Percentiles rank a stretch among this genome's conserved stretches.
Evolutionary conservation across 1,139 yeast genomes (phyloP).

Genomic region (Scheffersomyces parashehatae): DNA sequence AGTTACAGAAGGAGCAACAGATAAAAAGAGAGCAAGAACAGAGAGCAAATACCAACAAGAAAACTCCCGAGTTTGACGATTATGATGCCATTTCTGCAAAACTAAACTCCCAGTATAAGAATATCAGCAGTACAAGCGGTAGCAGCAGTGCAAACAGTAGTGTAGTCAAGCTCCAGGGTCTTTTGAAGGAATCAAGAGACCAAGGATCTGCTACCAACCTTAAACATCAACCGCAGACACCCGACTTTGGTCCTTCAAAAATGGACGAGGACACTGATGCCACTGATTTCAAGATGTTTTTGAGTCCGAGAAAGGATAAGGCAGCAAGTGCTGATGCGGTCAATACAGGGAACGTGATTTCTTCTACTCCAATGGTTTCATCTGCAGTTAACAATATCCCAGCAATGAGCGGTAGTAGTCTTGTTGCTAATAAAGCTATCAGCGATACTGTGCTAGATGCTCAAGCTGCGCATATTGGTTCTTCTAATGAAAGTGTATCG

Average conservation of each 20-base stretch:
- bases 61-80: slow-evolving; percentile 50
- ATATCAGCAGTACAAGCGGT: slow-evolving; percentile 8
- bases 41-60: slow-evolving; percentile 9
- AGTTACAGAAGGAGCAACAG: slow-evolving; percentile 10
- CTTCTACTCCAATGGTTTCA: background rate
- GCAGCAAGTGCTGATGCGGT: background rate
- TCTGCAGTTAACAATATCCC: background rate
- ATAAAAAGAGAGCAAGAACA: slow-evolving; percentile 7
- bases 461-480: background rate
- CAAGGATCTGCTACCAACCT: background rate
- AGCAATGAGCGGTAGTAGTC: background rate
- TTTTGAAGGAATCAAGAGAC: background rate
- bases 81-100: slow-evolving; percentile 60
- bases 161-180: background rate
- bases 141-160: background rate
- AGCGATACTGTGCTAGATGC: background rate
- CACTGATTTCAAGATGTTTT: background rate
- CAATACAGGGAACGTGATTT: background rate
- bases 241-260: background rate
- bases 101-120: slow-evolving; percentile 57
- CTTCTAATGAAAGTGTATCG: background rate
- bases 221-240: background rate
- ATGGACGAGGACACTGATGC: background rate
- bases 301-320: background rate
- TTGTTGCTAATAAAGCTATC: background rate